Base-by-base conservation (phyloP, 1,139 yeast genomes). In the Yamadazyma membranifaciens region DNA sequence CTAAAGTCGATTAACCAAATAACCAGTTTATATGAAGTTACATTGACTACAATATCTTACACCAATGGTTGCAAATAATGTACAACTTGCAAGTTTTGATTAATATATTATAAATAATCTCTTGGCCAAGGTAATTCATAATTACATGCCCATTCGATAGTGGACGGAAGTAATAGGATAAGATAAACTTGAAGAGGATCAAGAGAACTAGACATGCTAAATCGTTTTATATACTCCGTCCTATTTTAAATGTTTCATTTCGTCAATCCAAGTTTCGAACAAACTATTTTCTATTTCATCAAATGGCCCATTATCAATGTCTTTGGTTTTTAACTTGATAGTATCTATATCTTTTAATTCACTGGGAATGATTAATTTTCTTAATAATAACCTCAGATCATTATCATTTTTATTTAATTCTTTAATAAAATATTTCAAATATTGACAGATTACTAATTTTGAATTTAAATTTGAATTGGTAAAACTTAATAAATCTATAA, bases 271-370 rank as follows among this genome's bases (percentile, higher is more conserved):
- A 5, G 75, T 63, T 37, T 66, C 73, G 36, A 71, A 54, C 30
- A 72, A 59, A 45, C 74, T 69, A 31, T 56, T 52, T 43, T 72
- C 77, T n/a, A 72, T 69, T 33, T 71, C 78, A 46, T 70, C 75
- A 53, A 71, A 64, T 32, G 64, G 60, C 13, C 41, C 49, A 11
- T 25, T 15, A 10, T 30, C 39, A 11, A 25, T 15, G n/a, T 31
- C 39, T 17, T 35, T 49, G 20, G 33, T 34, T 24, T 40, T 41
- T n/a, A 44, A 14, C 33, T 40, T 38, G 2, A 41, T 17, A 3
- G 53, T 44, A 20, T 40, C 42, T 9, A 30, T 38, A 10, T 45
- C 48, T 17, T 48, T 51, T 36, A 65, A 54, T 35, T 53, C 62
- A 6, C 73, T 67, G 0, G 77, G 78, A 10, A 71, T 44, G 3